These are phyloP conservation scores for Pythium rishiriense DNA, from an alignment of 352 stramenopile genomes.

Conservation along the genomic window DNA sequence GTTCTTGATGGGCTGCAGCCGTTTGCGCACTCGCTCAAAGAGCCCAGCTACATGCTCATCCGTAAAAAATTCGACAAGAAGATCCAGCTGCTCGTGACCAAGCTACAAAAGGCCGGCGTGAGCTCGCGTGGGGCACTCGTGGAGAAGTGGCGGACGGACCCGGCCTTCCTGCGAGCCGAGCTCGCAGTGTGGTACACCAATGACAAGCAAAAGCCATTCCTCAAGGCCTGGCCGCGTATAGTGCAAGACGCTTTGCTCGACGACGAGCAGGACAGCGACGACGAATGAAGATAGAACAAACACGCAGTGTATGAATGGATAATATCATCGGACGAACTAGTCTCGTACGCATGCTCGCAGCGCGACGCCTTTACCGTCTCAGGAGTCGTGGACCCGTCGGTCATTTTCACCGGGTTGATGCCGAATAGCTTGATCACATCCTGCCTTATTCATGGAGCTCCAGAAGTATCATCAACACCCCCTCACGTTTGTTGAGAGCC, in stretches of 20 bases:
- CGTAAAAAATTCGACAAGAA: slow-evolving; percentile 89
- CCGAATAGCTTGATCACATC: no score
- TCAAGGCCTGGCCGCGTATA: slow-evolving; percentile 45
- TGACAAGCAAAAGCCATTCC: slow-evolving; percentile 50
- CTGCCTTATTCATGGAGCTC: neutral
- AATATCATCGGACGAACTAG: neutral
- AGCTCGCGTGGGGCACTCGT: slow-evolving; percentile 44
- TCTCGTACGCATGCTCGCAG: no score
- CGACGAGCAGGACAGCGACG: slow-evolving; percentile 12
- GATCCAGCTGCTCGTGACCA: slow-evolving; percentile 74
- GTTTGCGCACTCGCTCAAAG: slow-evolving; percentile 86
- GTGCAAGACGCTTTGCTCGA: slow-evolving; percentile 19
- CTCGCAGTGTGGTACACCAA: slow-evolving; percentile 62
- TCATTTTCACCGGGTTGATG: no score
- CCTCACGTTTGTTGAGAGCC: neutral
- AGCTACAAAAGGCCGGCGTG: slow-evolving; percentile 51
- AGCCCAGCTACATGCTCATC: slow-evolving; percentile 92
- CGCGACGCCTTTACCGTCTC: neutral
- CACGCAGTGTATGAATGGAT: neutral
- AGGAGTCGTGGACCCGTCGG: neutral
- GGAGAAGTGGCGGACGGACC: slow-evolving; percentile 42
- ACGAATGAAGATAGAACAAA: slow-evolving; percentile 9
- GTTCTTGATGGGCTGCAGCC: slow-evolving; percentile 70
- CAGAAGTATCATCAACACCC: slow-evolving; percentile 3
- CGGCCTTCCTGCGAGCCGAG: slow-evolving; percentile 53